phyloP scores from a whole-genome alignment of 257 asterid genomes.

The Thymus quinquecostatus region DNA sequence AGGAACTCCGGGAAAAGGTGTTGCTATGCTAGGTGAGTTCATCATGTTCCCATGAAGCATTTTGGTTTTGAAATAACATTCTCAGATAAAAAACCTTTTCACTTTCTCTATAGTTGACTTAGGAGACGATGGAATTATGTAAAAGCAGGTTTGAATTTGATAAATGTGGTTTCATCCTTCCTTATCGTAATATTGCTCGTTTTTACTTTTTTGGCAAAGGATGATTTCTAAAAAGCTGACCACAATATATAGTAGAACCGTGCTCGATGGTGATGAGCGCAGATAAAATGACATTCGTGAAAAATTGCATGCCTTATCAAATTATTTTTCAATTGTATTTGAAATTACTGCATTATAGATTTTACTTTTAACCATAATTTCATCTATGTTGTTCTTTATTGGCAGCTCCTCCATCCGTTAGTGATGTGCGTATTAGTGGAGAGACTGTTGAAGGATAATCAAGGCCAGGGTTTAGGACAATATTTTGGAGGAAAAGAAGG shows the following conservation, averaged over 20 bases:
- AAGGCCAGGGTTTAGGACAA: constrained; percentile 75
- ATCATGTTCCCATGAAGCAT: too few relatives aligned
- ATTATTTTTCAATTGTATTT: constrained; percentile 16
- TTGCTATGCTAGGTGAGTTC: constrained; percentile 84
- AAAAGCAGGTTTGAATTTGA: too few relatives aligned
- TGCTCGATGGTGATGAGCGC: too few relatives aligned
- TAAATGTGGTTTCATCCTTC: constrained; percentile 19
- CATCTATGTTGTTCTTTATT: too few relatives aligned
- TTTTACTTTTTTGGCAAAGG: not conserved
- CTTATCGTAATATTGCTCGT: not conserved
- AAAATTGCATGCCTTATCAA: too few relatives aligned
- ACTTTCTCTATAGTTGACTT: constrained; percentile 70
- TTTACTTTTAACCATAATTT: too few relatives aligned
- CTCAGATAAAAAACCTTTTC: constrained; percentile 5
- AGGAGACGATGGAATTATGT: constrained; percentile 88
- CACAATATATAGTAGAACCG: too few relatives aligned
- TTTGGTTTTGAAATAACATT: constrained; percentile 21
- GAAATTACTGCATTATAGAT: too few relatives aligned
- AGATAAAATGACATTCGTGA: not conserved
- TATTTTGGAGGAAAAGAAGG: constrained; percentile 98
- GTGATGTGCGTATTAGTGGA: too few relatives aligned
- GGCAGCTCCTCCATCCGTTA: too few relatives aligned
- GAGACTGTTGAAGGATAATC: constrained; percentile 78
- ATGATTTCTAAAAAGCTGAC: not conserved
- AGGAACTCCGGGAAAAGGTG: constrained; percentile 94